These are phyloP conservation scores for Botryotinia calthae DNA, from an alignment of 2,329 filamentous ascomycete genomes.

Conservation along the genomic window DNA sequence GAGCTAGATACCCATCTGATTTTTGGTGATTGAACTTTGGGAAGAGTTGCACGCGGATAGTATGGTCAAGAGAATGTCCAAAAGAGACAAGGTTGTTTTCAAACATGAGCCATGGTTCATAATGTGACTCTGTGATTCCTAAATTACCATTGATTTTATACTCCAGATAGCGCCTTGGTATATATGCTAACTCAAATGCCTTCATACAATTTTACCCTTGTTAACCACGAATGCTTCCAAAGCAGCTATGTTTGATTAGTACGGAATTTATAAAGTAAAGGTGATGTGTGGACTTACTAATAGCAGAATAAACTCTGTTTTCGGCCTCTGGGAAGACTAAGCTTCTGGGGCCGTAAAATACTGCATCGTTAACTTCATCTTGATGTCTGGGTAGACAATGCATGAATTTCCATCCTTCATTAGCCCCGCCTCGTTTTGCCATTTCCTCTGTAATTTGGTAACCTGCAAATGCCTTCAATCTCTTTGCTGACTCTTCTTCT, in stretches of 20 bases:
- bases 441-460: conserved; percentile 90
- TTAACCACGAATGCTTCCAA: conserved; percentile 93
- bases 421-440: conserved; percentile 80
- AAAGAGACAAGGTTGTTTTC: neutral
- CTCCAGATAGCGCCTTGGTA: conserved; percentile 18
- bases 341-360: conserved; percentile 84
- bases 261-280: neutral
- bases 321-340: conserved; percentile 93
- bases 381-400: conserved; percentile 90
- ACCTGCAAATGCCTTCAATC: conserved; percentile 77
- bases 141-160: conserved; percentile 16
- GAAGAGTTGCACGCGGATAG: neutral
- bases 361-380: conserved; percentile 91
- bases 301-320: conserved; percentile 88
- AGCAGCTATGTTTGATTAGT: conserved; percentile 51
- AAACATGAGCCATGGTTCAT: neutral
- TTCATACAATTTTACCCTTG: conserved; percentile 67
- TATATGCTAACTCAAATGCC: conserved; percentile 2
- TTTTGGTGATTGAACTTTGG: neutral
- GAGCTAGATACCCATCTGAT: neutral
- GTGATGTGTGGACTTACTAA: conserved; percentile 52
- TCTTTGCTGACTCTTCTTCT: conserved; percentile 76
- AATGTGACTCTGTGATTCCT: conserved; percentile 1
- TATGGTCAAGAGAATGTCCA: neutral
- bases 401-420: conserved; percentile 94